Base-by-base conservation (phyloP, 371 early-diverging fungal genomes). In the Mortierella sp. region DNA sequence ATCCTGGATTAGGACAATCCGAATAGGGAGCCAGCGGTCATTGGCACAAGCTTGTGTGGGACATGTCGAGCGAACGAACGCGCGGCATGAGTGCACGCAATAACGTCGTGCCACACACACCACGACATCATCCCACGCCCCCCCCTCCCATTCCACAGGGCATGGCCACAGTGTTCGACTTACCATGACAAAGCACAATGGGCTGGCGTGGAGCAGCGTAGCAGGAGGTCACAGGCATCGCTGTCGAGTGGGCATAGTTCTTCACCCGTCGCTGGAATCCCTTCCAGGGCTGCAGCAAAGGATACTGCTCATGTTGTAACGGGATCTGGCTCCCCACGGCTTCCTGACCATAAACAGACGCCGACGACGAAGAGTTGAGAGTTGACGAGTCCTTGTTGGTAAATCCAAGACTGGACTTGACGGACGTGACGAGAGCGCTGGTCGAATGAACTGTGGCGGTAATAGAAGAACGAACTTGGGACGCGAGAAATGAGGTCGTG, bases 111-210 rank as follows among this genome's bases (percentile, higher is more conserved):
- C n/a, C n/a, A n/a, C n/a, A n/a, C n/a, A n/a, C n/a, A n/a, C n/a
- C n/a, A n/a, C n/a, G n/a, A n/a, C n/a, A n/a, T n/a, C n/a, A n/a
- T n/a, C n/a, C n/a, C n/a, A n/a, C n/a, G 17, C 34, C 34, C 3
- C 45, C 10, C 22, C 44, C 21, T 47, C 7, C 21, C n/a, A 1
- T 5, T 6, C 19, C 47, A 28, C 37, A 39, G 14, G 39, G 39
- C 39, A 39, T 10, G 8, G 31, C 31, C 22, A 16, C n/a, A n/a
- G n/a, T n/a, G n/a, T n/a, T n/a, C 24, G n/a, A 60, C 54, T 29
- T 62, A 78, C 94, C 96, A 79, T 95, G 96, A 77, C 95, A 95
- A 19, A 96, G 83, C 6, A 95, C 92, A 57, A 96, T 85, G 19
- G 94, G 93, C 47, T 92, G 84, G 24, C 91, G 82, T 10, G 94